Evolutionary conservation across 495 filamentous ascomycete species (phyloP).

Genomic region (Lophium mytilinum): DNA sequence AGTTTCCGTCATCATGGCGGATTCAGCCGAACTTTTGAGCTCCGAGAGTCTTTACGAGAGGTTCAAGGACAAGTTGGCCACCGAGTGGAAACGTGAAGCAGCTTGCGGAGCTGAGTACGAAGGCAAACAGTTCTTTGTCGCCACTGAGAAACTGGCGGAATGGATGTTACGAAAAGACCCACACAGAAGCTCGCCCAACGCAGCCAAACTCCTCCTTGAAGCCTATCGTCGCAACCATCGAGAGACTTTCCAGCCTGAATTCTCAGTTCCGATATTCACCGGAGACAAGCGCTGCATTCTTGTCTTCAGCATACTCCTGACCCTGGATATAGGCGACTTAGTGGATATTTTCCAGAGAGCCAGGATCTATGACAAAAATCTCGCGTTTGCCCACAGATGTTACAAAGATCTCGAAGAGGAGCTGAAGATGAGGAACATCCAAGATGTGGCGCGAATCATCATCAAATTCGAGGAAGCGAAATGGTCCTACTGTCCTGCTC

Average conservation of each 20-base stretch:
- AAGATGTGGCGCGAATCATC: background rate
- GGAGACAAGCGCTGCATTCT: conserved; percentile 19
- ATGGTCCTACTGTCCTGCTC: background rate
- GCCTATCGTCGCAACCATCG: background rate
- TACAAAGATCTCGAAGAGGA: background rate
- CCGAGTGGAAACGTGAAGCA: too few species aligned
- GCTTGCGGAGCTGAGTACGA: too few species aligned
- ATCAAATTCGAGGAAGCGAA: background rate
- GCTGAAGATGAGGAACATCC: background rate
- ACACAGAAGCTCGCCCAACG: too few species aligned
- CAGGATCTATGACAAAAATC: background rate
- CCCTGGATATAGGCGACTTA: conserved; percentile 25
- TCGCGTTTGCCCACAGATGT: background rate
- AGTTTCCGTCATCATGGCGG: too few species aligned
- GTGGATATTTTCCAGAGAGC: conserved; percentile 24
- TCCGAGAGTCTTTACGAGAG: too few species aligned
- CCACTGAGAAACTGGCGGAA: too few species aligned
- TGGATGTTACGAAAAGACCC: too few species aligned
- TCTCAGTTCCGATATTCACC: background rate
- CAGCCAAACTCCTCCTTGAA: too few species aligned
- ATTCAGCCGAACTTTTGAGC: too few species aligned
- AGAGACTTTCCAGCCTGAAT: background rate
- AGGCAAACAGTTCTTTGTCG: too few species aligned
- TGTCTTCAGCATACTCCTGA: conserved; percentile 33
- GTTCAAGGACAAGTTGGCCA: too few species aligned